Evolutionary conservation across 1,284 basidiomycete species (phyloP).

Genomic region (Microbotryomycetes sp.): DNA sequence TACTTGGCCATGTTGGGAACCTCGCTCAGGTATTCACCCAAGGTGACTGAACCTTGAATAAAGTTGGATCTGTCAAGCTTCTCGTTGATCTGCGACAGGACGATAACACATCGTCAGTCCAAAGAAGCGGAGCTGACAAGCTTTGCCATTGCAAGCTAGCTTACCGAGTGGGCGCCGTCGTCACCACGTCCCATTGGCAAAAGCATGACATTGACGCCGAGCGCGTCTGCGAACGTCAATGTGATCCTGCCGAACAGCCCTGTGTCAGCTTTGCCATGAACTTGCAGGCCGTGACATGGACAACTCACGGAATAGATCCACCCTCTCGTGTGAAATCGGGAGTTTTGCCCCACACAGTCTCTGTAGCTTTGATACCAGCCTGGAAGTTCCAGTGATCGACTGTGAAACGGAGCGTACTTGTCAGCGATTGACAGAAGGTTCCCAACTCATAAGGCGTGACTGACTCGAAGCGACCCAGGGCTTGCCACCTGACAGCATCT

Average conservation of each 20-base stretch:
- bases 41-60: conserved; percentile 59
- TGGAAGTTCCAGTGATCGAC: conserved; percentile 87
- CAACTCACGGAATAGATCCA: conserved; percentile 69
- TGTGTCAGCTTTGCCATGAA: background rate
- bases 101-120: conserved; percentile 33
- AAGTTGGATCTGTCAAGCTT: conserved; percentile 92
- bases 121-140: background rate
- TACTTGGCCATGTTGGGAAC: conserved; percentile 8
- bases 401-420: conserved; percentile 48
- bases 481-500: conserved; percentile 71
- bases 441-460: background rate
- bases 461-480: conserved; percentile 61
- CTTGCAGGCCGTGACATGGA: conserved; percentile 5
- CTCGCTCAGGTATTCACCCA: conserved; percentile 45
- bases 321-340: conserved; percentile 91
- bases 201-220: conserved; percentile 52
- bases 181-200: conserved; percentile 72
- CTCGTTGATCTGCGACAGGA: conserved; percentile 66
- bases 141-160: background rate
- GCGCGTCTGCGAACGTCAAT: conserved; percentile 84
- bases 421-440: background rate
- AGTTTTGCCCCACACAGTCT: conserved; percentile 71
- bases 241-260: conserved; percentile 54
- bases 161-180: conserved; percentile 80
- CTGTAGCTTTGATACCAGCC: conserved; percentile 77